phyloP scores from a whole-genome alignment of 129 eudicot genomes.

The Arctium minus region DNA sequence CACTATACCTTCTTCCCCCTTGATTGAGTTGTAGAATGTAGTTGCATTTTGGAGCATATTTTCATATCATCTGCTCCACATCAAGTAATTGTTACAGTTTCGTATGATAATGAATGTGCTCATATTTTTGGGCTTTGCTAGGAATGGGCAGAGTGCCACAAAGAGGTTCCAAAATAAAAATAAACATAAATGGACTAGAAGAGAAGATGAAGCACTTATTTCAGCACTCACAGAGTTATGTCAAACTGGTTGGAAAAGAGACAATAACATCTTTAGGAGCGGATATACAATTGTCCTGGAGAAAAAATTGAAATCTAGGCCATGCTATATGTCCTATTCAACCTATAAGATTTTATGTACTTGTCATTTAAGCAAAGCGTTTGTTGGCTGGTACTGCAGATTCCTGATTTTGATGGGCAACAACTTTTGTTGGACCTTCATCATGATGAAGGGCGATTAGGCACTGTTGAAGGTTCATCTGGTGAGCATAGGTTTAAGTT shows the following conservation, averaged over 20 bases:
- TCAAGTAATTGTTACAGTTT: background rate
- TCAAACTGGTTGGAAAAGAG: constrained; percentile 38
- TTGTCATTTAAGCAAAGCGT: constrained; percentile 1
- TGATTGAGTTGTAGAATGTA: background rate
- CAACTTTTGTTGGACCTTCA: constrained; percentile 50
- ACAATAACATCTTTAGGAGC: constrained; percentile 34
- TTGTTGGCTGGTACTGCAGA: constrained; percentile 31
- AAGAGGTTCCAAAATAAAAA: constrained; percentile 18
- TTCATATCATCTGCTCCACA: background rate
- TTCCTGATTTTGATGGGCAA: constrained; percentile 69
- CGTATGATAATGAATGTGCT: background rate
- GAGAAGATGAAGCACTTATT: constrained; percentile 42
- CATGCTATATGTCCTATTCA: background rate
- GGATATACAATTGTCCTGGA: constrained; percentile 36
- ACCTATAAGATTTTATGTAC: background rate
- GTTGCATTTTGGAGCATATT: background rate
- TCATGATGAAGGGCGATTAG: constrained; percentile 42
- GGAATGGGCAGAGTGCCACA: constrained; percentile 35
- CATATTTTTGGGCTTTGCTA: background rate
- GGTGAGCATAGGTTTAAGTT: constrained; percentile 36
- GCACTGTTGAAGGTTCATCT: constrained; percentile 55
- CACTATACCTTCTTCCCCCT: background rate
- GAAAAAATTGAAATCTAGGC: constrained; percentile 32
- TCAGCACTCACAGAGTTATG: constrained; percentile 36
- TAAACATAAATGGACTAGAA: constrained; percentile 36